Conservation (phyloP, 352 stramenopile genomes). For the Pythium brachiatum region DNA sequence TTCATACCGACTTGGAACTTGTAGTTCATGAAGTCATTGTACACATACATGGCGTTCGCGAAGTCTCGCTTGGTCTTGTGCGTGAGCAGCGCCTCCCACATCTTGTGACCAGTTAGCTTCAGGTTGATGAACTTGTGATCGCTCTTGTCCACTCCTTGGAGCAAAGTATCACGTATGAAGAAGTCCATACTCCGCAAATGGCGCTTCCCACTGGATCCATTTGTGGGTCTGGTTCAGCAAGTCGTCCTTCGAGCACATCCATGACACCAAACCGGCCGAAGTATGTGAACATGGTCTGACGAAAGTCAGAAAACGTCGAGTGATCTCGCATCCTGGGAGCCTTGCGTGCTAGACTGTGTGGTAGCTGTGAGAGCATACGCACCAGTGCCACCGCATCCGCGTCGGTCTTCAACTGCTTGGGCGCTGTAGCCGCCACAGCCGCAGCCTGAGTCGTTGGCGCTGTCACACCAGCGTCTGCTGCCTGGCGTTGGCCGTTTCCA, state of each 20-base stretch:
- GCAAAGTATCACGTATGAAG: conserved; percentile 4
- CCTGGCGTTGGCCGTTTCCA: background rate
- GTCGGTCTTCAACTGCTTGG: background rate
- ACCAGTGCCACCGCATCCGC: background rate
- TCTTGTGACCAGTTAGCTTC: background rate
- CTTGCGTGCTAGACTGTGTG: background rate
- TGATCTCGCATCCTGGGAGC: background rate
- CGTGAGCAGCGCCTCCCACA: conserved; percentile 2
- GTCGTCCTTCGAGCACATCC: background rate
- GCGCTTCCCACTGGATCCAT: background rate
- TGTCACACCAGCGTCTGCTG: background rate
- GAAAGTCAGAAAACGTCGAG: conserved; percentile 5
- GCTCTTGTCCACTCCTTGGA: background rate
- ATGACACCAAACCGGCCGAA: background rate
- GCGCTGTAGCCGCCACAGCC: no score
- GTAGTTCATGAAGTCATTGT: background rate
- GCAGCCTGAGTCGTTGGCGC: background rate
- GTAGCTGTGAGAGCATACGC: background rate
- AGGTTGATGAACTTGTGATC: conserved; percentile 4
- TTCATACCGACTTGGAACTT: background rate
- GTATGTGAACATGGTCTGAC: background rate
- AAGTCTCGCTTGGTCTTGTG: conserved; percentile 14
- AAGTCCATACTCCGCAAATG: background rate
- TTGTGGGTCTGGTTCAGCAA: background rate
- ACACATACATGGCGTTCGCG: conserved; percentile 2